Percentiles rank a stretch among this genome's conserved stretches.
Evolutionary conservation across 2,329 filamentous ascomycete species (phyloP).

Genomic region (Trichoderma harzianum): DNA sequence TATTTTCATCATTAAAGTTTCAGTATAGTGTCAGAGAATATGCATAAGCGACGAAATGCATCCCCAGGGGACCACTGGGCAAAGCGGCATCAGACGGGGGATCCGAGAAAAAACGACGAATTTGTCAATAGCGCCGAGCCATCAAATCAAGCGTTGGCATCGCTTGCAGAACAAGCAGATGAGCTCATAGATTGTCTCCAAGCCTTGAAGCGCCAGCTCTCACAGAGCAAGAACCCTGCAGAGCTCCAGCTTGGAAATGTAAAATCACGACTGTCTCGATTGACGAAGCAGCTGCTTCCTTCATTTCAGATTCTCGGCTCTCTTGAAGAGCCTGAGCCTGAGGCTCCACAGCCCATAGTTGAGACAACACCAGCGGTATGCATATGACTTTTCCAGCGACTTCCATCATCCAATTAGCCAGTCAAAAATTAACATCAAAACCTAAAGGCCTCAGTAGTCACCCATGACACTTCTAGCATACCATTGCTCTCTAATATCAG

Average conservation of each 20-base stretch:
- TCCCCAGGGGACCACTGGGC: neutral
- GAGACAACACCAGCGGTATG: neutral
- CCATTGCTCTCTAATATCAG: slow-evolving; percentile 17
- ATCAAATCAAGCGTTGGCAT: slow-evolving; percentile 2
- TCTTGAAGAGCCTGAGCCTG: neutral
- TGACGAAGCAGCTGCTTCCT: slow-evolving; percentile 29
- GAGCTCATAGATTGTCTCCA: slow-evolving; percentile 39
- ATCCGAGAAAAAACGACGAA: neutral
- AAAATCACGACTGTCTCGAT: slow-evolving; percentile 17
- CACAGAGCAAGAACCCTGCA: slow-evolving; percentile 19
- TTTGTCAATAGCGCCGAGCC: neutral
- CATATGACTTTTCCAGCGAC: neutral
- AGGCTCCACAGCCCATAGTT: neutral
- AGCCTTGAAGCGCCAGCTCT: slow-evolving; percentile 29
- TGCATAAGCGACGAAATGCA: slow-evolving; percentile 37
- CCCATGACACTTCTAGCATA: neutral
- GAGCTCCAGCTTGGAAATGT: slow-evolving; percentile 12
- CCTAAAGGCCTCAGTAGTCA: neutral
- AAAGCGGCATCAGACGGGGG: slow-evolving; percentile 17
- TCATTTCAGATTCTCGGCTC: slow-evolving; percentile 23
- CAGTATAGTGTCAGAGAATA: slow-evolving; percentile 20
- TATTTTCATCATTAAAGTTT: neutral
- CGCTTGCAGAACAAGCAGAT: slow-evolving; percentile 28
- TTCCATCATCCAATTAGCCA: no score
- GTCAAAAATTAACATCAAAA: neutral